These are phyloP conservation scores for Scopulariopsis brevicaulis DNA, from an alignment of 2,329 filamentous ascomycete species.

Conservation along the genomic window DNA sequence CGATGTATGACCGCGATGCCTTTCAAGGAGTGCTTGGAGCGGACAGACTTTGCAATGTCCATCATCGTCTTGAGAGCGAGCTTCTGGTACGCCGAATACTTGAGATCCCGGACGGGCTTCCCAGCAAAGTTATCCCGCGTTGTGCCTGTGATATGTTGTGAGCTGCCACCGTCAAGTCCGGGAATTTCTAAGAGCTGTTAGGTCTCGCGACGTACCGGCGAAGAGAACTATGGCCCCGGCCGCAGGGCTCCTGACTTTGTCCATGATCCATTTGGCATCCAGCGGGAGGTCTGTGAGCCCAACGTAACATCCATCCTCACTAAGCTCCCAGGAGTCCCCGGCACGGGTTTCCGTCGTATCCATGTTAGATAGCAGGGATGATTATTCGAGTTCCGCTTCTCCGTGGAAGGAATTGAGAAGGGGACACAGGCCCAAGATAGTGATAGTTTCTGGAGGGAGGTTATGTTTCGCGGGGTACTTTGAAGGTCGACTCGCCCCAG, in stretches of 20 bases:
- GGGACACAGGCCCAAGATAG: too few relatives aligned
- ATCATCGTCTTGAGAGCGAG: slow-evolving; percentile 60
- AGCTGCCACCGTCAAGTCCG: neutral
- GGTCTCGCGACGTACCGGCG: slow-evolving; percentile 38
- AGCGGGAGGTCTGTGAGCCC: slow-evolving; percentile 55
- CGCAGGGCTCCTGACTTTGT: slow-evolving; percentile 58
- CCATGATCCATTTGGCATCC: slow-evolving; percentile 44
- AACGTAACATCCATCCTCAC: slow-evolving; percentile 48
- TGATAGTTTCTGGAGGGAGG: too few relatives aligned
- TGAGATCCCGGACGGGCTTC: slow-evolving; percentile 61
- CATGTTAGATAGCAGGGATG: neutral
- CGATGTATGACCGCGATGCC: slow-evolving; percentile 76
- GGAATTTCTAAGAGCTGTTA: neutral
- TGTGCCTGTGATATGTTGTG: slow-evolving; percentile 39
- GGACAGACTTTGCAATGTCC: slow-evolving; percentile 46
- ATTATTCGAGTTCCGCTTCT: too few relatives aligned
- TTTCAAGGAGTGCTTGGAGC: slow-evolving; percentile 50
- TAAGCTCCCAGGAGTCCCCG: slow-evolving; percentile 21
- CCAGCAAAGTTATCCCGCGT: slow-evolving; percentile 65
- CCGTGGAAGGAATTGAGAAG: too few relatives aligned
- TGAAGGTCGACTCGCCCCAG: too few relatives aligned
- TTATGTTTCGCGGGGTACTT: too few relatives aligned
- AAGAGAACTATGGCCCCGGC: slow-evolving; percentile 71
- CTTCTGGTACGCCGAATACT: slow-evolving; percentile 64
- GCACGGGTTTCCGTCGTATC: slow-evolving; percentile 7